These are phyloP conservation scores for Centaurea solstitialis DNA, from an alignment of 129 eudicot genomes.

Conservation along the genomic window DNA sequence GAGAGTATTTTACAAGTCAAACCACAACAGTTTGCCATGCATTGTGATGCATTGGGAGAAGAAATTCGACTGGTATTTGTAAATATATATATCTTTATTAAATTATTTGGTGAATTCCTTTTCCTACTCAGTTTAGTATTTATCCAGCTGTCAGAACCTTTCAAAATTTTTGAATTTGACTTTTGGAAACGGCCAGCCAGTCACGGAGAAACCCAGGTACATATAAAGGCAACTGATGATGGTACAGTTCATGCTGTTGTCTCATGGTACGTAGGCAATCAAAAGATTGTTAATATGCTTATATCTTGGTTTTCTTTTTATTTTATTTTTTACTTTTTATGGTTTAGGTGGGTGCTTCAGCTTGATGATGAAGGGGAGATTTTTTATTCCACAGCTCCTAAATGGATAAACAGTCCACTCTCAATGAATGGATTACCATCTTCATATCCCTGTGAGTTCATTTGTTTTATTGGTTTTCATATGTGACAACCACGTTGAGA, in stretches of 20 bases:
- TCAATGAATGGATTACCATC: constrained; percentile 28
- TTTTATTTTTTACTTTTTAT: neutral
- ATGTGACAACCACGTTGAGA: neutral
- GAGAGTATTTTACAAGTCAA: constrained; percentile 51
- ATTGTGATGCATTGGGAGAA: constrained; percentile 73
- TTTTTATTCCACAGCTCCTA: constrained; percentile 87
- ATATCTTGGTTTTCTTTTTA: neutral
- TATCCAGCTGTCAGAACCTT: constrained; percentile 94
- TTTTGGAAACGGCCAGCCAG: constrained; percentile 92
- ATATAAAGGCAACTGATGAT: constrained; percentile 58
- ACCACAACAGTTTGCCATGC: constrained; percentile 72
- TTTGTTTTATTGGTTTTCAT: neutral
- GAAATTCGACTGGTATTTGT: constrained; percentile 69
- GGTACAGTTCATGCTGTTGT: constrained; percentile 85
- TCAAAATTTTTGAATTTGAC: constrained; percentile 89
- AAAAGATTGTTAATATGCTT: neutral
- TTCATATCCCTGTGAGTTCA: constrained; percentile 43
- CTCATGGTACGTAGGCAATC: constrained; percentile 64
- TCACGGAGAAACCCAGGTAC: constrained; percentile 53
- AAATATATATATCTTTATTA: neutral
- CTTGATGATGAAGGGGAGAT: constrained; percentile 84
- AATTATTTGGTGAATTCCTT: neutral
- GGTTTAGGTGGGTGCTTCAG: constrained; percentile 90
- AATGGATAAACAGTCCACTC: constrained; percentile 52
- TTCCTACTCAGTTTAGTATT: constrained; percentile 39